Evolutionary conservation across 1,139 yeast species (phyloP).

Genomic region (Suhomyces guaymorum): DNA sequence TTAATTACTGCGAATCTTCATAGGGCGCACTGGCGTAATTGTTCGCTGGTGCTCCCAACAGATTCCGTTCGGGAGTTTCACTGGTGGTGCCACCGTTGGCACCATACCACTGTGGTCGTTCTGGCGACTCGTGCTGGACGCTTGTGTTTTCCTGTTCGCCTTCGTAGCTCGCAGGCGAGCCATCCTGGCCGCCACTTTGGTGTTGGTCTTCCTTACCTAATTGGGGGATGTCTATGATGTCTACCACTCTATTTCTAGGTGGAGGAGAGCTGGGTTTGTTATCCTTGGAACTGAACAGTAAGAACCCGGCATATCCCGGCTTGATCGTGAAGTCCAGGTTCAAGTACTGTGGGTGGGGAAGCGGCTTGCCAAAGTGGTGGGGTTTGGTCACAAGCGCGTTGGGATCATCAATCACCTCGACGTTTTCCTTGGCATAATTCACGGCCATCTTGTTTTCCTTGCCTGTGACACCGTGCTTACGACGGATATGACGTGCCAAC

Average conservation of each 20-base stretch:
- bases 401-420: slow-evolving; percentile 39
- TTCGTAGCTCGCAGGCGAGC: background rate
- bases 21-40: no score
- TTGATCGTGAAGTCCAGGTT: slow-evolving; percentile 33
- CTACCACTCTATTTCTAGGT: slow-evolving; percentile 13
- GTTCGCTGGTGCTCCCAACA: no score
- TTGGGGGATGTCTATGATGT: slow-evolving; percentile 15
- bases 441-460: slow-evolving; percentile 50
- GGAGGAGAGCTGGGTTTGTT: slow-evolving; percentile 10
- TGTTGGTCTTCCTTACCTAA: background rate
- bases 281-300: slow-evolving; percentile 29
- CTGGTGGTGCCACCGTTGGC: no score
- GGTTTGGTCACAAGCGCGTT: slow-evolving; percentile 15
- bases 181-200: background rate
- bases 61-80: no score
- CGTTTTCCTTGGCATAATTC: slow-evolving; percentile 49
- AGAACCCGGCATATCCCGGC: slow-evolving; percentile 34
- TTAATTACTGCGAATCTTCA: no score
- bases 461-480: slow-evolving; percentile 50
- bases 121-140: no score
- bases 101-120: no score
- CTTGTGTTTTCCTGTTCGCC: no score
- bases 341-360: slow-evolving; percentile 36
- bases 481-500: slow-evolving; percentile 46
- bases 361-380: slow-evolving; percentile 24